Evolutionary conservation across 2,329 filamentous ascomycete species (phyloP).

Genomic region (Arthrinium puccinioides): DNA sequence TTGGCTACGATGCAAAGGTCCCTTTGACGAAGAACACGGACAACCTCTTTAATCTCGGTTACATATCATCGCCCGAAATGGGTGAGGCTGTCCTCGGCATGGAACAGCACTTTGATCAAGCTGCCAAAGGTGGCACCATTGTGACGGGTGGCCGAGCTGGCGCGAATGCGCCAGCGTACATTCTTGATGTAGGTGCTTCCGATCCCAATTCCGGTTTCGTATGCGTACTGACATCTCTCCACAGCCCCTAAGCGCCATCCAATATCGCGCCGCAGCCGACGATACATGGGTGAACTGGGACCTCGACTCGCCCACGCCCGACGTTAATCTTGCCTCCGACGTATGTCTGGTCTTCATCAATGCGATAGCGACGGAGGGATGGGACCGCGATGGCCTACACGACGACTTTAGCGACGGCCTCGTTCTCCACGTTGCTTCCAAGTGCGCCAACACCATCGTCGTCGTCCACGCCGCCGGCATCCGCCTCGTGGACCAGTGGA

Average conservation of each 20-base stretch:
- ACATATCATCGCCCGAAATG: slow-evolving; percentile 39
- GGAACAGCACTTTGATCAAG: slow-evolving; percentile 37
- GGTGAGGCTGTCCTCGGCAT: slow-evolving; percentile 33
- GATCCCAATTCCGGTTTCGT: not conserved
- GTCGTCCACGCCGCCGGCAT: slow-evolving; percentile 57
- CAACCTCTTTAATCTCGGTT: slow-evolving; percentile 34
- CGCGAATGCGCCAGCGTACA: slow-evolving; percentile 41
- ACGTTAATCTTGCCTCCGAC: slow-evolving; percentile 42
- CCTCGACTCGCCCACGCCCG: slow-evolving; percentile 34
- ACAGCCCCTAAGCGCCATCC: slow-evolving; percentile 50
- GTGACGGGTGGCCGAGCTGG: slow-evolving; percentile 44
- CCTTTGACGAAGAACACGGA: slow-evolving; percentile 41
- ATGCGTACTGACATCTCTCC: slow-evolving; percentile 9
- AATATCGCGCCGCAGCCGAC: slow-evolving; percentile 43
- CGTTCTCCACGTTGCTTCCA: slow-evolving; percentile 49
- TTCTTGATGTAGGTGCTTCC: slow-evolving; percentile 31
- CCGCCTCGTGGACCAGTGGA: slow-evolving; percentile 55
- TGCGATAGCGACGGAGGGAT: slow-evolving; percentile 71
- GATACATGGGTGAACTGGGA: slow-evolving; percentile 53
- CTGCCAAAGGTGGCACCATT: slow-evolving; percentile 43
- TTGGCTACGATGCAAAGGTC: slow-evolving; percentile 56
- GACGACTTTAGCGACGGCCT: slow-evolving; percentile 61
- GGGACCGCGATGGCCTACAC: slow-evolving; percentile 56
- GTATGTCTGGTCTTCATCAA: slow-evolving; percentile 62
- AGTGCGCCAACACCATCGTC: slow-evolving; percentile 57